phyloP scores from a whole-genome alignment of 1,284 basidiomycete species.

The Cystobasidiaceae sp. region DNA sequence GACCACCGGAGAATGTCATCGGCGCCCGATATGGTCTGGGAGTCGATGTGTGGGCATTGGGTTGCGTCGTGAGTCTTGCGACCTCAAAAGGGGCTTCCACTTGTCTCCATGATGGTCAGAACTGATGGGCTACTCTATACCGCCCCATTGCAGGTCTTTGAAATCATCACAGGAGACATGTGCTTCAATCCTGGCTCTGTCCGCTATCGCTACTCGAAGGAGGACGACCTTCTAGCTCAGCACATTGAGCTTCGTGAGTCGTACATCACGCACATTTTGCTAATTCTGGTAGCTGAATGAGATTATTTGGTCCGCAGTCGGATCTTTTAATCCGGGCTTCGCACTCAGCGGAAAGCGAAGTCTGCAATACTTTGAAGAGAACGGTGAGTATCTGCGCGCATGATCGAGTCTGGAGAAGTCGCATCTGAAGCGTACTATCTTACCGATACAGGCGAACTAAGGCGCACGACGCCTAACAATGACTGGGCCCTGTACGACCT shows the following conservation, averaged over 20 bases:
- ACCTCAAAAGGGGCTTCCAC: background rate
- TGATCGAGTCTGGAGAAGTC: too few relatives aligned
- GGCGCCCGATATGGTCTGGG: constrained; percentile 15
- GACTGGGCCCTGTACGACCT: constrained; percentile 21
- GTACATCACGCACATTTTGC: background rate
- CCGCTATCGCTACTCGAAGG: constrained; percentile 7
- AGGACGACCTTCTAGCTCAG: constrained; percentile 30
- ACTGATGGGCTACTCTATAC: too few relatives aligned
- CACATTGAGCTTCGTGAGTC: constrained; percentile 23
- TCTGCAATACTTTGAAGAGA: constrained; percentile 3
- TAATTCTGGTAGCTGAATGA: too few relatives aligned
- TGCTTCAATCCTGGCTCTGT: constrained; percentile 21
- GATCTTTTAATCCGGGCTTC: background rate
- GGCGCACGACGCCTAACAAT: background rate
- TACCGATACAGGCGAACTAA: background rate
- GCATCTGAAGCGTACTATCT: background rate
- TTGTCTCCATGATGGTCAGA: too few relatives aligned
- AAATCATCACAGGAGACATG: constrained; percentile 26
- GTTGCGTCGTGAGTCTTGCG: constrained; percentile 19
- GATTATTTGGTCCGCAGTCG: background rate
- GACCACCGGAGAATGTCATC: constrained; percentile 28
- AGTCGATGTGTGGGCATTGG: constrained; percentile 22
- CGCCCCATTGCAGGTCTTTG: constrained; percentile 5
- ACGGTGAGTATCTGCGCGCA: background rate
- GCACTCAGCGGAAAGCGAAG: constrained; percentile 16